Conservation (phyloP, 2,329 filamentous ascomycete genomes). For the Alternaria gaisen region DNA sequence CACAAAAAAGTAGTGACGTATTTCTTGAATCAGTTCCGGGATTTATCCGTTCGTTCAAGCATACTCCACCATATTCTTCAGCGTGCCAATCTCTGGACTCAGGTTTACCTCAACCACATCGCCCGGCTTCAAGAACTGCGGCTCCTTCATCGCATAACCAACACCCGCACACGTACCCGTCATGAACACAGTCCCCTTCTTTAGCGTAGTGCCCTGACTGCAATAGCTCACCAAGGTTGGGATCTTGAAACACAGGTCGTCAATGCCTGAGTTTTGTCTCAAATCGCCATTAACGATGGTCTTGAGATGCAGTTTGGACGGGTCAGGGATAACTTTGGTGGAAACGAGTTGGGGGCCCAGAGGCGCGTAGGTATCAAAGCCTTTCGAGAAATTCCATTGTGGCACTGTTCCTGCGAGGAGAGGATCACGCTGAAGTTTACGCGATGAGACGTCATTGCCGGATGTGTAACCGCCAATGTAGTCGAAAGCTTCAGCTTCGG, state of each 20-base stretch:
- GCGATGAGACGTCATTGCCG: slow-evolving; percentile 65
- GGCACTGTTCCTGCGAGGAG: slow-evolving; percentile 61
- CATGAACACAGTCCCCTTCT: slow-evolving; percentile 61
- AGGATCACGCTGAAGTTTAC: slow-evolving; percentile 63
- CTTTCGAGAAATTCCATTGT: slow-evolving; percentile 66
- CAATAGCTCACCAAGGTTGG: slow-evolving; percentile 58
- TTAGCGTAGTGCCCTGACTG: slow-evolving; percentile 56
- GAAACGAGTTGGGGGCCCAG: slow-evolving; percentile 62
- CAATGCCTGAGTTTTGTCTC: slow-evolving; percentile 59
- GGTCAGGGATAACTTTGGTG: slow-evolving; percentile 55
- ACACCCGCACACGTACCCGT: slow-evolving; percentile 56
- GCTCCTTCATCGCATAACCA: slow-evolving; percentile 54
- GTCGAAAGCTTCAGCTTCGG: slow-evolving; percentile 54
- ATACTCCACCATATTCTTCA: slow-evolving; percentile 46
- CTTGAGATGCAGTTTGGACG: slow-evolving; percentile 53
- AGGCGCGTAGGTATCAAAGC: slow-evolving; percentile 65
- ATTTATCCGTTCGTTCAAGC: slow-evolving; percentile 20
- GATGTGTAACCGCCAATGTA: slow-evolving; percentile 64
- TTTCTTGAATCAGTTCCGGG: background rate
- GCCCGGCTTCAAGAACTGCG: slow-evolving; percentile 48
- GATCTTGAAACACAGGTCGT: slow-evolving; percentile 60
- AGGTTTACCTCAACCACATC: slow-evolving; percentile 48
- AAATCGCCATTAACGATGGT: slow-evolving; percentile 60
- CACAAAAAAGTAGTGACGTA: background rate
- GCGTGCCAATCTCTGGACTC: slow-evolving; percentile 40